A percentile compares a stretch with the other conserved stretches of the same genome.
phyloP scores from a whole-genome alignment of 805 yeast genomes.

The Wickerhamomyces rabaulensis region DNA sequence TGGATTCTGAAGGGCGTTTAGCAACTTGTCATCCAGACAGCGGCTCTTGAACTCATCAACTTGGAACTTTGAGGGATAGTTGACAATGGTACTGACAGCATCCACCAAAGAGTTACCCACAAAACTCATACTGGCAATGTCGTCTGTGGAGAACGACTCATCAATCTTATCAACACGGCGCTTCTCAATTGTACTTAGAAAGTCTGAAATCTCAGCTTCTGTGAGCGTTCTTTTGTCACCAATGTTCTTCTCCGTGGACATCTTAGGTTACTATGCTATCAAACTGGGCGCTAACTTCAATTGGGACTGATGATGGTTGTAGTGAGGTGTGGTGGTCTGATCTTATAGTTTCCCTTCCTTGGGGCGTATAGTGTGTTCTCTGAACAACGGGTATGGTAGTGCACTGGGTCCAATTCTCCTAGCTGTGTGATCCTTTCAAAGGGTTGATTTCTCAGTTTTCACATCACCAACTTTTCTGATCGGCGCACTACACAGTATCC shows the following conservation, averaged over 20 bases:
- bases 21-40: neutral
- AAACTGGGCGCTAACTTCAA: too few relatives aligned
- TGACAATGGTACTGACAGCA: constrained; percentile 1
- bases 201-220: neutral
- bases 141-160: neutral
- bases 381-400: too few relatives aligned
- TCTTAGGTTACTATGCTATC: too few relatives aligned
- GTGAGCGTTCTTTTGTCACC: neutral
- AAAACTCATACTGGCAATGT: constrained; percentile 1
- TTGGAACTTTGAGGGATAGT: constrained; percentile 3
- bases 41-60: constrained; percentile 4
- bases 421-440: too few relatives aligned
- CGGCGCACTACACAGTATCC: too few relatives aligned
- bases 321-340: too few relatives aligned
- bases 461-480: neutral
- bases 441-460: too few relatives aligned
- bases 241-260: neutral
- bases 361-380: too few relatives aligned
- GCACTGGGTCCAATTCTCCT: too few relatives aligned
- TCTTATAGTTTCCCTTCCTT: too few relatives aligned
- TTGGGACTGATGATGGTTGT: too few relatives aligned
- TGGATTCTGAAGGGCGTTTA: constrained; percentile 4
- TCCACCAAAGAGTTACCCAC: neutral
- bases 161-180: neutral
- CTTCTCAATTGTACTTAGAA: neutral